Evolutionary conservation across 208 protist species (phyloP).

Genomic region (Leishmania amazonensis): DNA sequence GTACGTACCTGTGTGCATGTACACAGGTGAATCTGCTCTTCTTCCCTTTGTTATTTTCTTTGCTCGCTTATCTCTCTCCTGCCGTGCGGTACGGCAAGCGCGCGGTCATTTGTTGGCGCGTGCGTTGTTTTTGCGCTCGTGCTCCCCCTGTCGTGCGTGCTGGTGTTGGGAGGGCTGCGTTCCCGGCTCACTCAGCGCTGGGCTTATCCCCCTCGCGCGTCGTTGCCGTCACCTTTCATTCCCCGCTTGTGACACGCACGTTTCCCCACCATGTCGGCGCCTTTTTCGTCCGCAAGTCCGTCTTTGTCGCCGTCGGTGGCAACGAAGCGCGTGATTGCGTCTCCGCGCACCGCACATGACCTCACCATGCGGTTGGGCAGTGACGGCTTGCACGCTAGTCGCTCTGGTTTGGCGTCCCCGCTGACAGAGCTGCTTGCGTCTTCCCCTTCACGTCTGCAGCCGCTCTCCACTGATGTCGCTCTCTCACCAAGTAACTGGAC

Average conservation of each 20-base stretch:
- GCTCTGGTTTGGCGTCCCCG: conserved; percentile 16
- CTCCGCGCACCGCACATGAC: conserved; percentile 20
- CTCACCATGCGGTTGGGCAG: conserved; percentile 24
- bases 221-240: not conserved
- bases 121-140: conserved; percentile 12
- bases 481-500: conserved; percentile 5
- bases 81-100: not conserved
- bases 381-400: conserved; percentile 7
- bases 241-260: not conserved
- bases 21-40: not conserved
- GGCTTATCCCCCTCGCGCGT: not conserved
- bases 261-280: not conserved
- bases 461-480: conserved; percentile 10
- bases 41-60: not conserved
- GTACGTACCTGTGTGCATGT: not conserved
- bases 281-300: not conserved
- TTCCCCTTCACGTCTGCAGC: conserved; percentile 28
- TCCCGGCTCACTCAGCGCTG: not conserved
- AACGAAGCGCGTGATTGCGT: conserved; percentile 27
- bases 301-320: conserved; percentile 12
- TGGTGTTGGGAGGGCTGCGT: not conserved
- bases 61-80: not conserved
- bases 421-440: conserved; percentile 19
- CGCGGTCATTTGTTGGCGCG: not conserved
- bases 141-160: not conserved